Evolutionary conservation across 2,329 filamentous ascomycete species (phyloP).

Genomic region (Xylaria sp.): DNA sequence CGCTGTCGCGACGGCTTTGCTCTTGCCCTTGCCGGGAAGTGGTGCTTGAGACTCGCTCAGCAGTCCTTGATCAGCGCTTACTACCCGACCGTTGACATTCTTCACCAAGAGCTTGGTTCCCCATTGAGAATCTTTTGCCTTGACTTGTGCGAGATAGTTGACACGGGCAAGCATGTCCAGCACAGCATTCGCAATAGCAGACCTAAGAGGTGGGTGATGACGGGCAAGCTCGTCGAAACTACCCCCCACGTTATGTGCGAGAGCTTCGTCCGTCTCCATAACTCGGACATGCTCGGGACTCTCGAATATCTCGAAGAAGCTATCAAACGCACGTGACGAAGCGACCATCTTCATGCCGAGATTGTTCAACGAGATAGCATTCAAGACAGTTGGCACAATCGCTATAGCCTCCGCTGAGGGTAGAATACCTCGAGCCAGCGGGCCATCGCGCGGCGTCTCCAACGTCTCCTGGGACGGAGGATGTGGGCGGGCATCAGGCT

Average conservation of each 20-base stretch:
- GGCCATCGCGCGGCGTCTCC: conserved; percentile 45
- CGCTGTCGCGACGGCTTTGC: conserved; percentile 33
- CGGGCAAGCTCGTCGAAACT: conserved; percentile 93
- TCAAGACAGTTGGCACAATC: conserved; percentile 84
- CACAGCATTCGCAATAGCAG: conserved; percentile 80
- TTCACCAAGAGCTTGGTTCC: conserved; percentile 78
- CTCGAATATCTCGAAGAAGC: conserved; percentile 95
- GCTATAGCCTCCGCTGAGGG: conserved; percentile 87
- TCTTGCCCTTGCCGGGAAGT: conserved; percentile 42
- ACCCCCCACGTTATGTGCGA: conserved; percentile 74
- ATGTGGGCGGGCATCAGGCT: conserved; percentile 49
- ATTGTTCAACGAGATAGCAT: conserved; percentile 90
- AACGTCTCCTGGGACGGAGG: conserved; percentile 57
- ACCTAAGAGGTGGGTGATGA: conserved; percentile 84
- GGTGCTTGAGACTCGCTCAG: conserved; percentile 28
- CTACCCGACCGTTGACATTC: conserved; percentile 58
- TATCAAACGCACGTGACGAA: conserved; percentile 77
- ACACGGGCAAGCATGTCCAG: conserved; percentile 87
- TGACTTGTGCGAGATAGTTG: conserved; percentile 69
- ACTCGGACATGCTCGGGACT: conserved; percentile 85
- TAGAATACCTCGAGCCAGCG: conserved; percentile 72
- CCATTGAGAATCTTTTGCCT: conserved; percentile 69
- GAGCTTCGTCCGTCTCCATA: conserved; percentile 71
- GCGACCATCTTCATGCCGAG: conserved; percentile 86
- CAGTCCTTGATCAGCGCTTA: conserved; percentile 56